Conservation (phyloP, 139 green algal species). For the Zygnema circumcarinatum region DNA sequence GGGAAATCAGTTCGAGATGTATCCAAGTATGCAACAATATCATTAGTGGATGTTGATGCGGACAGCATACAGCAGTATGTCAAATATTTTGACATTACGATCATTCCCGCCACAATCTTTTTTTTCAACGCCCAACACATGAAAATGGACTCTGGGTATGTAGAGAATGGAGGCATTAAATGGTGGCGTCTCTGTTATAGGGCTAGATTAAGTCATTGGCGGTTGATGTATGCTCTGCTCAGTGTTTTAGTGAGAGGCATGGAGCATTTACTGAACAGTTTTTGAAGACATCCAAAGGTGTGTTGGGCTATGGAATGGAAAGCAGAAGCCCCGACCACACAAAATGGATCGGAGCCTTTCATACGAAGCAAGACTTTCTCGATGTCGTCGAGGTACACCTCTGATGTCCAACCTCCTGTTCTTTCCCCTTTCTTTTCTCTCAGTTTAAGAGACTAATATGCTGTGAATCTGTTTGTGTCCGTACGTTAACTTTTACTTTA, state of each 20-base stretch:
- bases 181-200: too few species aligned
- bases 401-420: too few species aligned
- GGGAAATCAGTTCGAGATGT: constrained; percentile 40
- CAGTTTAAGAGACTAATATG: too few species aligned
- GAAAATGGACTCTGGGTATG: constrained; percentile 60
- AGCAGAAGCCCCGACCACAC: constrained; percentile 56
- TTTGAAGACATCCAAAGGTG: too few species aligned
- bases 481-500: too few species aligned
- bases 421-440: not conserved
- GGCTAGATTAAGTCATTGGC: too few species aligned
- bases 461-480: too few species aligned
- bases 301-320: too few species aligned
- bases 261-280: too few species aligned
- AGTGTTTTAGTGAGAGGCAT: too few species aligned
- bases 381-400: constrained; percentile 53
- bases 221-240: too few species aligned
- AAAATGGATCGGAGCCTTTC: constrained; percentile 58
- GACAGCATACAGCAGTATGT: constrained; percentile 40
- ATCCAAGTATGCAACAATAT: constrained; percentile 37
- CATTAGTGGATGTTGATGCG: constrained; percentile 32
- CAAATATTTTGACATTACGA: constrained; percentile 61
- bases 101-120: constrained; percentile 53
- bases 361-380: constrained; percentile 58
- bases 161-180: not conserved
- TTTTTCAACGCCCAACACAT: constrained; percentile 62